Base-by-base conservation (phyloP, 1,139 yeast genomes). In the Geotrichum cucujoidarum region DNA sequence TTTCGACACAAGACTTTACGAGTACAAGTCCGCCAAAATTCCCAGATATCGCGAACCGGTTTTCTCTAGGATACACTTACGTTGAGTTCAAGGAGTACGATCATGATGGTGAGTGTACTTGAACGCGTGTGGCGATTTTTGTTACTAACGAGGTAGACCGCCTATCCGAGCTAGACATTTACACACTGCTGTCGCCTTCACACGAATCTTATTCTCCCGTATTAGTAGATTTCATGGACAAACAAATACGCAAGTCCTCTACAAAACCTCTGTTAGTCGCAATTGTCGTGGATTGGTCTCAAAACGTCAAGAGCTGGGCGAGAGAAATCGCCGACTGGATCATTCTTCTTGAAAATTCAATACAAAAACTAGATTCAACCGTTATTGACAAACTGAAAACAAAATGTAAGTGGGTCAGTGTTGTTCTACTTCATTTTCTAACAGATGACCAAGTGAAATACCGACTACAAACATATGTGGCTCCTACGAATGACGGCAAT, bases 41-140 rank as follows among this genome's bases (percentile, higher is more conserved):
- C 51, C 69, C 58, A 10, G 36, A 41, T 1, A 52, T 58, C 4
- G 63, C 68, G 1, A 63, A 62, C 39, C 57, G 57, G 2, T 59
- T 63, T 49, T 62, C 65, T 2, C 45, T 68, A 21, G 73, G 72
- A 1, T 71, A 69, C 48, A 59, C 69, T 1, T 70, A 53, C 50
- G 54, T 68, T 6, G 66, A 67, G 40, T 62, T 60, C 48, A 55
- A 53, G 17, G 70, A 67, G 33, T 53, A 55, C 3, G 65, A 65
- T n/a, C 61, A 63, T 14, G 65, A 63, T 24, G 66, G 62, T 48
- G 57, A 51, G 46, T 25, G 3, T 30, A 16, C 24, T 22, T 22
- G 40, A 13, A 10, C 5, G 27, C 17, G 13, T 2, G 22, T n/a
- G 14, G 14, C 25, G n/a, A n/a, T n/a, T n/a, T n/a, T n/a, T n/a